Conservation (phyloP, 1,284 basidiomycete genomes). For the Austroboletus rostrupii region DNA sequence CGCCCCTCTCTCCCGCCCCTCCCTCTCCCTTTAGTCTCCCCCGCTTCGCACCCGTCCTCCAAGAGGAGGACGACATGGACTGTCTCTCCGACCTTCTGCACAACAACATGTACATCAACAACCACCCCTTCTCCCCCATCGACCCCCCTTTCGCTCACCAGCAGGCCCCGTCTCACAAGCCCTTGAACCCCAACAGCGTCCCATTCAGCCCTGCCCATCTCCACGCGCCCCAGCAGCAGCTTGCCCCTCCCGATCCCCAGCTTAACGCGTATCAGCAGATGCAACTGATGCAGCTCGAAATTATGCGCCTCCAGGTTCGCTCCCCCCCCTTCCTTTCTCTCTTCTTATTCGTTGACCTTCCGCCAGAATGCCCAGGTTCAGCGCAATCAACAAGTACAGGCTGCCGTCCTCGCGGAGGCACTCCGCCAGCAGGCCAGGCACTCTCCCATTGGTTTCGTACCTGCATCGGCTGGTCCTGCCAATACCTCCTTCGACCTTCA, state of each 20-base stretch:
- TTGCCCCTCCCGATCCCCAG: conserved; percentile 41
- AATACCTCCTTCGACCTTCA: conserved; percentile 61
- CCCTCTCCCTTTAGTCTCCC: conserved; percentile 54
- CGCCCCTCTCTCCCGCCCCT: conserved; percentile 68
- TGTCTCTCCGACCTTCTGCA: conserved; percentile 49
- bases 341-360: neutral
- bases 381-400: conserved; percentile 41
- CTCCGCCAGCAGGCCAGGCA: conserved; percentile 62
- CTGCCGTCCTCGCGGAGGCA: conserved; percentile 52
- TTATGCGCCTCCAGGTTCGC: conserved; percentile 71
- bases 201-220: conserved; percentile 50
- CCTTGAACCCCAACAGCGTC: conserved; percentile 54
- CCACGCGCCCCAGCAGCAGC: conserved; percentile 35
- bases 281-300: conserved; percentile 79
- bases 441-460: conserved; percentile 47
- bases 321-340: neutral
- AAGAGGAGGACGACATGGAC: conserved; percentile 45
- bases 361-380: conserved; percentile 35
- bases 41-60: conserved; percentile 35
- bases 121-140: conserved; percentile 43
- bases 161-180: conserved; percentile 37
- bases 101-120: conserved; percentile 41
- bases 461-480: conserved; percentile 66
- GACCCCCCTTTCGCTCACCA: conserved; percentile 63
- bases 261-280: conserved; percentile 61